Percentiles rank a stretch among this genome's conserved stretches.
These are phyloP conservation scores for Verticillium nonalfalfae DNA, from an alignment of 2,329 filamentous ascomycete species.

Conservation along the genomic window DNA sequence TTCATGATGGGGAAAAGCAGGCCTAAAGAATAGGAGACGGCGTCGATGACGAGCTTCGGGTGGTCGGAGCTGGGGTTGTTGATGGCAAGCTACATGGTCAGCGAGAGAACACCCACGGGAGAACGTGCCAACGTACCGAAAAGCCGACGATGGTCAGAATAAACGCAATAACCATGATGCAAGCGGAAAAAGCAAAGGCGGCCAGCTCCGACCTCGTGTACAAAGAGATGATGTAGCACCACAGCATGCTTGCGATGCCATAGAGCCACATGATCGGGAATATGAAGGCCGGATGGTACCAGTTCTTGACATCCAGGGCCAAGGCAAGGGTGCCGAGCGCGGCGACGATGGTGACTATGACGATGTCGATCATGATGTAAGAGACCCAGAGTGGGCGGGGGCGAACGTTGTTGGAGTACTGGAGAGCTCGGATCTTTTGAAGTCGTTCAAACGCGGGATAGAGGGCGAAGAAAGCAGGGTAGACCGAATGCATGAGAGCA, in stretches of 20 bases:
- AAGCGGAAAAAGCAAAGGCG: conserved; percentile 49
- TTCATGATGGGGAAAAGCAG: conserved; percentile 56
- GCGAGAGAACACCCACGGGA: not conserved
- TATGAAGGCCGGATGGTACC: conserved; percentile 54
- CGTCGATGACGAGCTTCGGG: not conserved
- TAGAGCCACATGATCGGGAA: conserved; percentile 59
- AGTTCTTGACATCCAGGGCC: conserved; percentile 41
- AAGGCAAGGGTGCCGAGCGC: conserved; percentile 45
- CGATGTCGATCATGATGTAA: conserved; percentile 57
- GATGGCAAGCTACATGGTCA: not conserved
- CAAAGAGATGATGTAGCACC: conserved; percentile 57
- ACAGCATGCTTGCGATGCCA: conserved; percentile 52
- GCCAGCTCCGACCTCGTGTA: conserved; percentile 56
- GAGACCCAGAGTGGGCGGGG: conserved; percentile 57
- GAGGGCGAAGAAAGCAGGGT: conserved; percentile 59
- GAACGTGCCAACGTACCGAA: conserved; percentile 10
- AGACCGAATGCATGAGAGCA: conserved; percentile 42
- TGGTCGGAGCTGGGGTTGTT: not conserved
- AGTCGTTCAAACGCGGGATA: conserved; percentile 59
- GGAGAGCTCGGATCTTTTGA: conserved; percentile 55
- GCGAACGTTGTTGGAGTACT: conserved; percentile 64
- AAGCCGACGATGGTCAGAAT: conserved; percentile 14
- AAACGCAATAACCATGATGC: conserved; percentile 17
- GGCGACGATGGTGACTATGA: conserved; percentile 42
- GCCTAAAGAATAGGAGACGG: conserved; percentile 52